Conservation (phyloP, 2,329 filamentous ascomycete species). For the Blastomyces gilchristii region DNA sequence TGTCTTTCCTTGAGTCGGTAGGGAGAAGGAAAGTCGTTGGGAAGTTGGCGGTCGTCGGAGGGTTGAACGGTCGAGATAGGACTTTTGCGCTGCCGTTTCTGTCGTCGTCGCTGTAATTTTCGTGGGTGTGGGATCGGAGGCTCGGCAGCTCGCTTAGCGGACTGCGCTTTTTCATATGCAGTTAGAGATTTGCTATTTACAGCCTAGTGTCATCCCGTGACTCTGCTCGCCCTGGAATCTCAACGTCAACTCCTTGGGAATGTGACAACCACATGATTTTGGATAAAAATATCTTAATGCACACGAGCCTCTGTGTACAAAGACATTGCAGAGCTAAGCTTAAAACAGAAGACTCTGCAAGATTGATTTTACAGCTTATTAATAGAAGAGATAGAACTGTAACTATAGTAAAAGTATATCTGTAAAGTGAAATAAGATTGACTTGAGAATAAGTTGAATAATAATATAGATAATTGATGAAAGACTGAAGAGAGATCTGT, state of each 20-base stretch:
- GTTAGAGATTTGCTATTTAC: not conserved
- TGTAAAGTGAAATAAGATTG: no score
- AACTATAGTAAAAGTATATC: no score
- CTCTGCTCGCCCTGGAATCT: slow-evolving; percentile 1
- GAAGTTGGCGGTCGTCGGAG: slow-evolving; percentile 10
- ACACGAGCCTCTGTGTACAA: no score
- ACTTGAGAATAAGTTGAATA: no score
- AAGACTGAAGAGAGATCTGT: no score
- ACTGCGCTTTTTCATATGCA: not conserved
- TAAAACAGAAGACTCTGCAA: no score
- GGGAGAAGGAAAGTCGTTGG: slow-evolving; percentile 9
- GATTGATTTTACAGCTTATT: no score
- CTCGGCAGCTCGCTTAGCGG: slow-evolving; percentile 10
- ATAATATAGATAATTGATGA: no score
- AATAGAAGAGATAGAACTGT: no score
- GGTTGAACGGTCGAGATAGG: slow-evolving; percentile 9
- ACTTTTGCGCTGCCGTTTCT: not conserved
- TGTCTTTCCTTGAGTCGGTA: slow-evolving; percentile 15
- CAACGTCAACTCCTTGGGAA: not conserved
- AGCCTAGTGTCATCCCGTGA: slow-evolving; percentile 1
- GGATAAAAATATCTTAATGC: no score
- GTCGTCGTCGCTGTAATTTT: slow-evolving; percentile 8
- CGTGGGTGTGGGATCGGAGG: slow-evolving; percentile 9
- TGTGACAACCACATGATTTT: not conserved
- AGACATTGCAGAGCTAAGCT: no score